Base-by-base conservation (phyloP, 2,329 filamentous ascomycete genomes). In the Fusarium concolor region DNA sequence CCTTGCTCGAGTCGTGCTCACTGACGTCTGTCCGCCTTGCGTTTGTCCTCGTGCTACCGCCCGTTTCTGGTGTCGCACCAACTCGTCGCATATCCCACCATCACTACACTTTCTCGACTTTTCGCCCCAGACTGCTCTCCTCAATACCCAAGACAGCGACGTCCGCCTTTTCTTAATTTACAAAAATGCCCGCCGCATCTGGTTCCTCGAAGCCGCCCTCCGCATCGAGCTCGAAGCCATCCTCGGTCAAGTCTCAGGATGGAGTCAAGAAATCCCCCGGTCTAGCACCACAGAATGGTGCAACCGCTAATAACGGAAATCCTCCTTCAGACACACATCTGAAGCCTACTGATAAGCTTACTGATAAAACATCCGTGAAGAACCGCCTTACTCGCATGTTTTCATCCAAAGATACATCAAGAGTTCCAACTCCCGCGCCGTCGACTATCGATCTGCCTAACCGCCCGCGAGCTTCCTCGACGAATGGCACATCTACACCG, bases 321-420 rank as follows among this genome's bases (percentile, higher is more conserved):
- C 37, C 64, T 29, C 37, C 62, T 29, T 37, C 72, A 44, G 70
- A 75, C 38, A 46, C 57, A 14, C 61, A 70, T 38, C 42, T 75
- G 41, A 71, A 73, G 43, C 67, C 74, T 24, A 63, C 79, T 35
- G 33, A 35, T 35, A 35, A 35, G 33, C 33, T 15, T n/a, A 35
- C 33, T n/a, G 33, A 35, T 35, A 35, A 35, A 57, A 76, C 84
- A 4, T 88, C 87, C 15, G 87, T 90, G 78, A 90, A 89, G 76
- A 87, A 89, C 74, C 85, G 87, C 45, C 76, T 90, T 57, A 86
- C 87, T 39, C 85, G 88, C 80, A 90, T 90, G 84, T 90, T 90
- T 78, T 88, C 81, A 65, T 87, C 82, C 68, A 88, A 86, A 75
- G 87, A 89, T 54, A 75, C 81, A 20, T 71, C 76, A 39, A 79